Evolutionary conservation across 2,329 filamentous ascomycete genomes (phyloP).

Genomic region (Biscogniauxia sp.): DNA sequence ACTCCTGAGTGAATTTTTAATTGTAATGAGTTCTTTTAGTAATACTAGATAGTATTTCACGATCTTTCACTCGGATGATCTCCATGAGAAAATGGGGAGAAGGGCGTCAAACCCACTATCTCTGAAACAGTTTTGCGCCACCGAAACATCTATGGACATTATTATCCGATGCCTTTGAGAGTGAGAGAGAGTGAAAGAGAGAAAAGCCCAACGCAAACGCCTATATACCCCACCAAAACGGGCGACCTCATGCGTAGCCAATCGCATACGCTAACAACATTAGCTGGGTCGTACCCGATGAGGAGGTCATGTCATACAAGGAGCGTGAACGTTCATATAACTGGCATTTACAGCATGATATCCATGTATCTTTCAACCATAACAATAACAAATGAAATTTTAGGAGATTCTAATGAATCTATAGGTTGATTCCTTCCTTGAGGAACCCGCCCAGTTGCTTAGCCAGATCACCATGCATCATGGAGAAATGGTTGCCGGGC

Average conservation of each 20-base stretch:
- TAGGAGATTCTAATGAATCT: slow-evolving; percentile 2
- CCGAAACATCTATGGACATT: neutral
- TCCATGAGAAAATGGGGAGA: neutral
- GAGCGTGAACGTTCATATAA: slow-evolving; percentile 6
- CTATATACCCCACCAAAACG: neutral
- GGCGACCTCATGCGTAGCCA: neutral
- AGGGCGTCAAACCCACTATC: neutral
- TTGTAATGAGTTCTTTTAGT: no score
- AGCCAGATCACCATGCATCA: slow-evolving; percentile 63
- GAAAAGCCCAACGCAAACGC: neutral
- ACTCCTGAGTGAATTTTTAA: no score
- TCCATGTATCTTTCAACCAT: slow-evolving; percentile 4
- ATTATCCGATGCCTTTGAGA: neutral
- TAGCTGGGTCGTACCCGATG: neutral
- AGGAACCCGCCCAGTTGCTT: slow-evolving; percentile 32
- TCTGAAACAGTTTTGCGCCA: neutral
- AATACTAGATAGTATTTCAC: neutral
- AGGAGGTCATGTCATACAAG: slow-evolving; percentile 1
- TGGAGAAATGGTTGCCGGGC: slow-evolving; percentile 72
- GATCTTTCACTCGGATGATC: neutral
- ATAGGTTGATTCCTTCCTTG: slow-evolving; percentile 31
- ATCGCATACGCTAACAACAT: neutral
- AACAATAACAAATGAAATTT: slow-evolving; percentile 1
- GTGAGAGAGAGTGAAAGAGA: neutral
- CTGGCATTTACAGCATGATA: neutral